phyloP scores from a whole-genome alignment of 495 filamentous ascomycete genomes.

The Cetradonia linearis region DNA sequence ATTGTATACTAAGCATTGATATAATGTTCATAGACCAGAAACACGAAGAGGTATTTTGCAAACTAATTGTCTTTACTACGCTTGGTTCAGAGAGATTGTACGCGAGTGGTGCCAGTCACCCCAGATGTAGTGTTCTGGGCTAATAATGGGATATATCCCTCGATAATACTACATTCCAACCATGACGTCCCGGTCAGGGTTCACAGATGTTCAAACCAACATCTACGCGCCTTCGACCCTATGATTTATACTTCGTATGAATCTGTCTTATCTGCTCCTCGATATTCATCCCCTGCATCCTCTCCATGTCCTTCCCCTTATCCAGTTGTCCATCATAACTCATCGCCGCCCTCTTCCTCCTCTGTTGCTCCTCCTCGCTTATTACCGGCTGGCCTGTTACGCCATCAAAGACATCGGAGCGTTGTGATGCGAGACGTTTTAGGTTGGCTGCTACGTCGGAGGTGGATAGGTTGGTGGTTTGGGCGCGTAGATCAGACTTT shows the following conservation, averaged over 20 bases:
- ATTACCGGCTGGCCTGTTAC: conserved; percentile 51
- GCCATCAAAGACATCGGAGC: conserved; percentile 82
- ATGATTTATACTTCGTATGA: conserved; percentile 33
- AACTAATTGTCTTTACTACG: neutral
- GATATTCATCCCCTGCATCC: conserved; percentile 25
- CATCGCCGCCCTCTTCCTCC: conserved; percentile 62
- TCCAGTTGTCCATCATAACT: conserved; percentile 49
- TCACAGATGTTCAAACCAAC: neutral
- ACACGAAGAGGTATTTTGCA: neutral
- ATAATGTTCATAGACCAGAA: conserved; percentile 9
- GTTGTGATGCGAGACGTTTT: conserved; percentile 89
- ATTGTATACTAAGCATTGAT: conserved; percentile 11
- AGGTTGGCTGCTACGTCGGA: conserved; percentile 85
- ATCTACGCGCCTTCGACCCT: neutral
- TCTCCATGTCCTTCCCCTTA: conserved; percentile 26
- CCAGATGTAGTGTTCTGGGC: neutral
- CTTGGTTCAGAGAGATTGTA: neutral
- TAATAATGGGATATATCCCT: neutral
- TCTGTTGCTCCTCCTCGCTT: conserved; percentile 61
- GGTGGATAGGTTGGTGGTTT: conserved; percentile 80
- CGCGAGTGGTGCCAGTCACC: neutral
- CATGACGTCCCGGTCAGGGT: neutral
- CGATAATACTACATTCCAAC: neutral
- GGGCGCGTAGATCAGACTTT: conserved; percentile 71
- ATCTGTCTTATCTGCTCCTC: conserved; percentile 42